A percentile compares a stretch with the other conserved stretches of the same genome.
Evolutionary conservation across 1,284 basidiomycete genomes (phyloP).

Genomic region (Peniophora sp.): DNA sequence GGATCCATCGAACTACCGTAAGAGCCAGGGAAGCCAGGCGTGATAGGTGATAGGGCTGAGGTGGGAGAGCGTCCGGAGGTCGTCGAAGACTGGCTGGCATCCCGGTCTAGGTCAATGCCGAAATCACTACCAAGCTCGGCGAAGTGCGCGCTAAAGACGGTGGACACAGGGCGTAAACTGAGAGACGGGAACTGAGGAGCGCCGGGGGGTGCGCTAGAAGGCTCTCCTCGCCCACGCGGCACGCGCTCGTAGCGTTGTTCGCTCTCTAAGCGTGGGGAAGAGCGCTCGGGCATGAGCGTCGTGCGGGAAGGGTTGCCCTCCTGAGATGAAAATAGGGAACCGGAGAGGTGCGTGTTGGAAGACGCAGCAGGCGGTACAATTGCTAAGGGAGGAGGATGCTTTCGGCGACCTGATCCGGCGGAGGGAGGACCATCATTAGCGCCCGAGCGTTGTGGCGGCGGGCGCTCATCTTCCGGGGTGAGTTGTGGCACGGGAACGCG

Average conservation of each 20-base stretch:
- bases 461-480: conserved; percentile 4
- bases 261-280: no score
- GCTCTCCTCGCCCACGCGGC: conserved; percentile 18
- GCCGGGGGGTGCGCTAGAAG: conserved; percentile 55
- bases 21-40: conserved; percentile 28
- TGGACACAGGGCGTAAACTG: conserved; percentile 68
- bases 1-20: conserved; percentile 11
- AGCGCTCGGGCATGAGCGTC: conserved; percentile 1
- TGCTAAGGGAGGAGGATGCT: conserved; percentile 4
- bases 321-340: conserved; percentile 7
- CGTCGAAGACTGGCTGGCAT: conserved; percentile 33
- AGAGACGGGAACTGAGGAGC: conserved; percentile 56
- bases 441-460: no score
- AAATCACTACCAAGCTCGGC: conserved; percentile 37
- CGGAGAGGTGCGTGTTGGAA: conserved; percentile 7
- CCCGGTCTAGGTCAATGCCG: conserved; percentile 30
- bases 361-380: conserved; percentile 7
- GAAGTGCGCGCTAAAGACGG: conserved; percentile 66
- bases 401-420: background rate
- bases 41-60: conserved; percentile 41
- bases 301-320: conserved; percentile 3
- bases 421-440: background rate
- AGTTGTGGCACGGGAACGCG: conserved; percentile 10
- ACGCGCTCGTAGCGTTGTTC: conserved; percentile 29
- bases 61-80: conserved; percentile 9